phyloP scores from a whole-genome alignment of 1,284 basidiomycete genomes.

The Ceratobasidium sp. region DNA sequence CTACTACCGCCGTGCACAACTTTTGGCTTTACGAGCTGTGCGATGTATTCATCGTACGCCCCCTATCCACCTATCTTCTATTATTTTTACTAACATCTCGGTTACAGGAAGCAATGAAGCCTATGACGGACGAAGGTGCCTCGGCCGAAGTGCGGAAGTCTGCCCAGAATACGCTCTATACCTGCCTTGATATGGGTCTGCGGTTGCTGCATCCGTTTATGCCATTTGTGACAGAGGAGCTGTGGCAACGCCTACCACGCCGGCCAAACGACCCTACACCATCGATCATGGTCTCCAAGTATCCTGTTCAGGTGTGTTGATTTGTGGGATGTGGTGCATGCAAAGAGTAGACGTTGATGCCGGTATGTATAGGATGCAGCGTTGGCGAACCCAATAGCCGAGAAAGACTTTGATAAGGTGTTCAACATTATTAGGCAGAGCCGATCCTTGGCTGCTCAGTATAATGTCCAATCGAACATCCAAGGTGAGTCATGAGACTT shows the following conservation, averaged over 20 bases:
- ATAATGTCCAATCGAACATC: conserved; percentile 89
- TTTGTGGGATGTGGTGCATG: conserved; percentile 19
- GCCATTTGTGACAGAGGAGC: conserved; percentile 98
- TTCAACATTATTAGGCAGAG: conserved; percentile 83
- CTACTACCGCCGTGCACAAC: conserved; percentile 86
- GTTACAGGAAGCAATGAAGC: conserved; percentile 93
- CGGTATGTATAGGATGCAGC: conserved; percentile 64
- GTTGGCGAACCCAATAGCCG: conserved; percentile 78
- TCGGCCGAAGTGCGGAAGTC: conserved; percentile 73
- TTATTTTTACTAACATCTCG: background rate
- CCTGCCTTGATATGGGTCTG: conserved; percentile 90
- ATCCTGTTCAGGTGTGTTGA: conserved; percentile 77
- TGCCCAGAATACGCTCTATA: conserved; percentile 96
- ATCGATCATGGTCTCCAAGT: conserved; percentile 90
- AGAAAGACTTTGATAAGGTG: conserved; percentile 87
- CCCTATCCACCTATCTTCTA: background rate
- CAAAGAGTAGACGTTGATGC: conserved; percentile 47
- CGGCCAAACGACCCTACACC: conserved; percentile 82
- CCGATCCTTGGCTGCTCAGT: conserved; percentile 90
- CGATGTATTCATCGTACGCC: conserved; percentile 93
- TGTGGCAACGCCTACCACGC: conserved; percentile 96
- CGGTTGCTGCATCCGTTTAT: conserved; percentile 96
- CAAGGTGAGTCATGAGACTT: conserved; percentile 66
- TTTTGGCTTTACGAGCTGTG: conserved; percentile 99
- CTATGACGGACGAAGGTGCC: conserved; percentile 86